A percentile compares a stretch with the other conserved stretches of the same genome.
phyloP scores from a whole-genome alignment of 805 yeast genomes.

The Teunomyces barrocoloradensis region DNA sequence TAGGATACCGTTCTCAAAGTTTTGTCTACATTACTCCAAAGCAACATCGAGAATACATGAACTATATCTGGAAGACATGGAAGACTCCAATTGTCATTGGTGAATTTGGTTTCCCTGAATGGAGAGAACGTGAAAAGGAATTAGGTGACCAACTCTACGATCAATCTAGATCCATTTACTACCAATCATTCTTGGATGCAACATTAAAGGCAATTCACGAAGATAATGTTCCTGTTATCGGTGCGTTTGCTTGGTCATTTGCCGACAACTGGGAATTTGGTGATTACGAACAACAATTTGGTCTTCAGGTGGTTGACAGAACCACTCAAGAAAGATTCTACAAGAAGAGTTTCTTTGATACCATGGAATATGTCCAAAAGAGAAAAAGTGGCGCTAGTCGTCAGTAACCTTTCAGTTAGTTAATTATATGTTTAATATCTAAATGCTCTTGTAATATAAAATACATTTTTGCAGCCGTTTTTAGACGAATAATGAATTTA shows the following conservation, averaged over 20 bases:
- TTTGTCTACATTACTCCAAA: slow-evolving; percentile 21
- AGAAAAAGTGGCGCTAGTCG: not conserved
- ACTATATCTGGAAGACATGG: slow-evolving; percentile 21
- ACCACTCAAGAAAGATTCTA: slow-evolving; percentile 23
- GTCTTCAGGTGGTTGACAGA: slow-evolving; percentile 23
- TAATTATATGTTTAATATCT: no score
- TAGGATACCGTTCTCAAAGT: slow-evolving; percentile 20
- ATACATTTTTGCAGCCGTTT: not conserved
- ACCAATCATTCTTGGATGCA: slow-evolving; percentile 23
- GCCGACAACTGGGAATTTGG: slow-evolving; percentile 36
- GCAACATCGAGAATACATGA: slow-evolving; percentile 24
- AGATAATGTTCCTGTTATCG: slow-evolving; percentile 26
- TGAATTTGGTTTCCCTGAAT: slow-evolving; percentile 35
- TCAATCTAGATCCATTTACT: slow-evolving; percentile 26
- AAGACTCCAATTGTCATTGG: slow-evolving; percentile 24
- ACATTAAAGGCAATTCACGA: slow-evolving; percentile 20
- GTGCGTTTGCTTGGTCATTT: slow-evolving; percentile 33
- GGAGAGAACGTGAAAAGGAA: slow-evolving; percentile 24
- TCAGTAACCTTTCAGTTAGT: not conserved
- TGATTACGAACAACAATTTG: slow-evolving; percentile 18
- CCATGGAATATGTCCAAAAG: slow-evolving; percentile 1
- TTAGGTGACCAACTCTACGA: slow-evolving; percentile 25
- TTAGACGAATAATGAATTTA: slow-evolving; percentile 2
- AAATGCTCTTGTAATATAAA: no score
- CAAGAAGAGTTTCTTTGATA: slow-evolving; percentile 14